Evolutionary conservation across 495 filamentous ascomycete species (phyloP).

Genomic region (Tuber indicum): DNA sequence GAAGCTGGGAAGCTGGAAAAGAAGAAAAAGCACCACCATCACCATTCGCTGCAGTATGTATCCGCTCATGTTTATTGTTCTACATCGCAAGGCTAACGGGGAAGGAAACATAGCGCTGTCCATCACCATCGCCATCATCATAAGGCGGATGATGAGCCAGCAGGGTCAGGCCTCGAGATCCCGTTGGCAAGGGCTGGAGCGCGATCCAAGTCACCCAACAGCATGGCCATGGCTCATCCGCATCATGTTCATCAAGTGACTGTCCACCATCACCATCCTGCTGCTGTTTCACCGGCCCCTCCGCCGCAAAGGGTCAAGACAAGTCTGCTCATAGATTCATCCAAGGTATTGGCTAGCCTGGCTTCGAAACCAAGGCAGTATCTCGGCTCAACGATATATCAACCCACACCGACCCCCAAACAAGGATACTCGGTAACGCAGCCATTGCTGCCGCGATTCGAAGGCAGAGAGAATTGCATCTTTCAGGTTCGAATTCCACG

Average conservation of each 20-base stretch:
- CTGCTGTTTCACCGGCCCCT: slow-evolving; percentile 43
- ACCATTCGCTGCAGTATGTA: slow-evolving; percentile 49
- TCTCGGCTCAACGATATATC: slow-evolving; percentile 48
- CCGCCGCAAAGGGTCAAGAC: slow-evolving; percentile 41
- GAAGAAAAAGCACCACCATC: slow-evolving; percentile 43
- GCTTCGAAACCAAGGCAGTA: slow-evolving; percentile 43
- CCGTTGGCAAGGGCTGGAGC: slow-evolving; percentile 43
- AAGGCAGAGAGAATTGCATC: slow-evolving; percentile 81
- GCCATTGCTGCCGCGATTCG: slow-evolving; percentile 70
- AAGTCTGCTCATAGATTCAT: slow-evolving; percentile 40
- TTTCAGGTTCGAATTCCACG: slow-evolving; percentile 80
- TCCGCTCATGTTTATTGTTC: neutral
- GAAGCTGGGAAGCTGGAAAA: slow-evolving; percentile 38
- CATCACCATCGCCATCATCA: slow-evolving; percentile 73
- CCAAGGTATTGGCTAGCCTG: slow-evolving; percentile 54
- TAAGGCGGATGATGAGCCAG: slow-evolving; percentile 55
- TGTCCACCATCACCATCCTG: slow-evolving; percentile 51
- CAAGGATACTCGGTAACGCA: slow-evolving; percentile 57
- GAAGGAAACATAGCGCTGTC: slow-evolving; percentile 24
- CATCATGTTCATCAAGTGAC: slow-evolving; percentile 49
- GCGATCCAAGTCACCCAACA: slow-evolving; percentile 41
- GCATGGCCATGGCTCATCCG: slow-evolving; percentile 46
- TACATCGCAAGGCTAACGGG: slow-evolving; percentile 25
- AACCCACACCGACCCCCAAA: slow-evolving; percentile 59
- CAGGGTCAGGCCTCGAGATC: slow-evolving; percentile 43